These are phyloP conservation scores for Globisporangium ultimum DNA, from an alignment of 352 stramenopile species.

Conservation along the genomic window DNA sequence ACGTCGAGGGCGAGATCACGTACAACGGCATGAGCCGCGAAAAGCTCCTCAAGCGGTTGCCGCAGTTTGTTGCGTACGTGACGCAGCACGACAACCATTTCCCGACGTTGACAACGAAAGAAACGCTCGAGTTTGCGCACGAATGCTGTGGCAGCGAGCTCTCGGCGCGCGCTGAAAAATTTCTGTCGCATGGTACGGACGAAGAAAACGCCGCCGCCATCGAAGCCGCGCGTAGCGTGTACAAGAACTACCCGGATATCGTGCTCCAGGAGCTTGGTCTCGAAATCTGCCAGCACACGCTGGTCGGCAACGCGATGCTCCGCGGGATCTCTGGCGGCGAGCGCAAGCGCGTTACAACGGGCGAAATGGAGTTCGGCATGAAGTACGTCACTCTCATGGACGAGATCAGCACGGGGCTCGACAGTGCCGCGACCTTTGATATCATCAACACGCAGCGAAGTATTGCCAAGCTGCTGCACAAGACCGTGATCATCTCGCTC, in stretches of 20 bases:
- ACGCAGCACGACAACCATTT: constrained; percentile 47
- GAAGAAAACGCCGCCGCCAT: constrained; percentile 45
- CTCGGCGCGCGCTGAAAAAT: constrained; percentile 20
- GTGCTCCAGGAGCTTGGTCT: constrained; percentile 36
- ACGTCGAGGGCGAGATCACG: constrained; percentile 35
- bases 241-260: constrained; percentile 53
- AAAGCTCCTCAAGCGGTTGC: constrained; percentile 31
- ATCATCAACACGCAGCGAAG: constrained; percentile 46
- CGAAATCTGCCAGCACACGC: constrained; percentile 18
- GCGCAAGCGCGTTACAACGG: constrained; percentile 59
- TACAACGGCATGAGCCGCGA: constrained; percentile 42
- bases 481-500: constrained; percentile 72
- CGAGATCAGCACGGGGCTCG: constrained; percentile 65
- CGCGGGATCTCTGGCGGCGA: constrained; percentile 65
- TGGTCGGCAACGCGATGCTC: constrained; percentile 53
- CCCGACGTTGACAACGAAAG: constrained; percentile 42
- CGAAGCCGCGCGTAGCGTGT: constrained; percentile 26
- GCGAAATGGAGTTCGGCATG: constrained; percentile 75
- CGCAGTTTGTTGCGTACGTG: constrained; percentile 50
- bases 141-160: constrained; percentile 45
- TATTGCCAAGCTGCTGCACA: constrained; percentile 39
- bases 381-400: constrained; percentile 79
- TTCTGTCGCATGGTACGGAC: constrained; percentile 31
- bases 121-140: constrained; percentile 57
- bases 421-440: constrained; percentile 51